Conservation (phyloP, 2,329 filamentous ascomycete genomes). For the Lecanosticta acicola region DNA sequence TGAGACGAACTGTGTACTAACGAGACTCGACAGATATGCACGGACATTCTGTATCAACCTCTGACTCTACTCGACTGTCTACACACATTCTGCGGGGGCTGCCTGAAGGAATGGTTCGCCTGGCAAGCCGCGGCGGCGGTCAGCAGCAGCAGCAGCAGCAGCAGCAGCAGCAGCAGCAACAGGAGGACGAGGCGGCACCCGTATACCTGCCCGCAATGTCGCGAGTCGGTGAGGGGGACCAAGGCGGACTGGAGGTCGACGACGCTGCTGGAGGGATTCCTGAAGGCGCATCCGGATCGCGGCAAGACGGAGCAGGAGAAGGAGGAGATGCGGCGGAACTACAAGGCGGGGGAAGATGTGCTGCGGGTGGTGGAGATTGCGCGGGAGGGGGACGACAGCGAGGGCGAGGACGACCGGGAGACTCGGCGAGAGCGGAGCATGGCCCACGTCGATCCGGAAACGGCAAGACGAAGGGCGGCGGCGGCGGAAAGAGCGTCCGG, state of each 20-base stretch:
- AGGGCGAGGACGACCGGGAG: slow-evolving; percentile 38
- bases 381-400: slow-evolving; percentile 47
- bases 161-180: slow-evolving; percentile 31
- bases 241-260: slow-evolving; percentile 86
- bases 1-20: slow-evolving; percentile 4
- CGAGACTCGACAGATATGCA: slow-evolving; percentile 75
- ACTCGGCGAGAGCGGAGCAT: slow-evolving; percentile 70
- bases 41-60: slow-evolving; percentile 55
- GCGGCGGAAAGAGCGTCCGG: slow-evolving; percentile 18
- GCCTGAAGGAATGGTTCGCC: slow-evolving; percentile 91
- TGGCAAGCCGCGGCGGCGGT: slow-evolving; percentile 64
- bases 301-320: slow-evolving; percentile 67
- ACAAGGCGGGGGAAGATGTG: slow-evolving; percentile 76
- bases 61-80: slow-evolving; percentile 37
- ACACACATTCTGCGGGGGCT: slow-evolving; percentile 84
- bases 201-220: slow-evolving; percentile 91
- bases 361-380: slow-evolving; percentile 57
- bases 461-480: slow-evolving; percentile 20
- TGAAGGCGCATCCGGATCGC: slow-evolving; percentile 72
- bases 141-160: slow-evolving; percentile 30
- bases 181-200: too few relatives aligned
- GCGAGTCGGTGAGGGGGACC: slow-evolving; percentile 77
- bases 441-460: slow-evolving; percentile 50
- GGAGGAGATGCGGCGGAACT: slow-evolving; percentile 67
- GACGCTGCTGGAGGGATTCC: slow-evolving; percentile 81